phyloP scores from a whole-genome alignment of 2,329 filamentous ascomycete genomes.

The Penicillium thymicola region DNA sequence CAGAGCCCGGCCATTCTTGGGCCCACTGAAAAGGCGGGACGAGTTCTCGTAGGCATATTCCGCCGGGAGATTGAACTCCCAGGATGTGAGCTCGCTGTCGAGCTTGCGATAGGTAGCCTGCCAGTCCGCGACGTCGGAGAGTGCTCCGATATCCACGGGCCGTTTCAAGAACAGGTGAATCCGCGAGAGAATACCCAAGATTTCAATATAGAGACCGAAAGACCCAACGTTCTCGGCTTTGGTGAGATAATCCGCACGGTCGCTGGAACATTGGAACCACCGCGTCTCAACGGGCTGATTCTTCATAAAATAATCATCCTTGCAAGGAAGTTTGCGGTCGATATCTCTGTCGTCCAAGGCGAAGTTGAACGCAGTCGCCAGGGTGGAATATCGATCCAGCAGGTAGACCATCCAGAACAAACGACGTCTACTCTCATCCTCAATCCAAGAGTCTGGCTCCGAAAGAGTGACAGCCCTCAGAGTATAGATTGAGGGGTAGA shows the following conservation, averaged over 20 bases:
- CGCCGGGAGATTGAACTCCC: slow-evolving; percentile 77
- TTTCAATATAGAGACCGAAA: slow-evolving; percentile 87
- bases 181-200: slow-evolving; percentile 79
- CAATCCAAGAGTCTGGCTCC: slow-evolving; percentile 79
- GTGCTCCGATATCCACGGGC: slow-evolving; percentile 80
- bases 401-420: slow-evolving; percentile 95
- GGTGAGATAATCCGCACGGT: slow-evolving; percentile 60
- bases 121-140: slow-evolving; percentile 85
- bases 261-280: slow-evolving; percentile 64
- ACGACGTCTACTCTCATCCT: slow-evolving; percentile 79
- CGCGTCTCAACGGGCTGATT: slow-evolving; percentile 81
- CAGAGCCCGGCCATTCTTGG: slow-evolving; percentile 64
- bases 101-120: slow-evolving; percentile 82
- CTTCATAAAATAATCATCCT: slow-evolving; percentile 79
- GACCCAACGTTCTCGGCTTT: slow-evolving; percentile 78
- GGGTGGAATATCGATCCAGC: slow-evolving; percentile 83
- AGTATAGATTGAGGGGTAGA: slow-evolving; percentile 84
- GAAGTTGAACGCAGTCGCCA: slow-evolving; percentile 89
- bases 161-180: slow-evolving; percentile 87
- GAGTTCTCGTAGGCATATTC: slow-evolving; percentile 75
- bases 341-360: slow-evolving; percentile 86
- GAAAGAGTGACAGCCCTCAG: slow-evolving; percentile 79
- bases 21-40: slow-evolving; percentile 67
- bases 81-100: slow-evolving; percentile 72
- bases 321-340: slow-evolving; percentile 79